These are phyloP conservation scores for Aplosporella prunicola DNA, from an alignment of 2,329 filamentous ascomycete species.

Conservation along the genomic window DNA sequence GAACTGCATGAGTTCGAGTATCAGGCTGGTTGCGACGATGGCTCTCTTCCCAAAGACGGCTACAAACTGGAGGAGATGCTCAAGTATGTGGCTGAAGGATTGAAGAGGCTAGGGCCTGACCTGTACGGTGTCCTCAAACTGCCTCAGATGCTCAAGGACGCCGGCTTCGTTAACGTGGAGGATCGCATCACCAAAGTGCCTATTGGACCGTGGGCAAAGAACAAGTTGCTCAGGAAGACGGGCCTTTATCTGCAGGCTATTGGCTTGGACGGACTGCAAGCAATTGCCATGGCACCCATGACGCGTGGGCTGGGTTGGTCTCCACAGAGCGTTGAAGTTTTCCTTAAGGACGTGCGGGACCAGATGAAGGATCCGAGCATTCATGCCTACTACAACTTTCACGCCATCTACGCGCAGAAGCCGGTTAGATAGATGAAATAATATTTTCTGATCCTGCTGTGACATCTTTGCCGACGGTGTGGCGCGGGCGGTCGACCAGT, in stretches of 20 bases:
- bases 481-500: no score
- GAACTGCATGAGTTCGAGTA: conserved; percentile 40
- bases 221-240: conserved; percentile 7
- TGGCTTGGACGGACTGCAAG: conserved; percentile 10
- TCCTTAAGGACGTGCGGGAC: conserved; percentile 2
- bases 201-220: conserved; percentile 16
- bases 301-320: conserved; percentile 6
- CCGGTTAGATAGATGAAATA: no score
- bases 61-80: conserved; percentile 2
- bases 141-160: conserved; percentile 23
- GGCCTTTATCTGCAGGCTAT: conserved; percentile 5
- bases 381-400: conserved; percentile 14
- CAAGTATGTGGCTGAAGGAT: background rate
- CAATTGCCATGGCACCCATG: conserved; percentile 1
- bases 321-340: conserved; percentile 5
- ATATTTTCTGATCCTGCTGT: no score
- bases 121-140: conserved; percentile 18
- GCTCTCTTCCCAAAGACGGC: conserved; percentile 19
- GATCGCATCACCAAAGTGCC: conserved; percentile 20
- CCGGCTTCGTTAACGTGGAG: conserved; percentile 24
- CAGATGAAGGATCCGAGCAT: conserved; percentile 10
- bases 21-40: conserved; percentile 34
- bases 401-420: conserved; percentile 21
- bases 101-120: conserved; percentile 11
- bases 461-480: no score